Evolutionary conservation across 805 yeast species (phyloP).

Genomic region (Lipomyces spencermartinsiae): DNA sequence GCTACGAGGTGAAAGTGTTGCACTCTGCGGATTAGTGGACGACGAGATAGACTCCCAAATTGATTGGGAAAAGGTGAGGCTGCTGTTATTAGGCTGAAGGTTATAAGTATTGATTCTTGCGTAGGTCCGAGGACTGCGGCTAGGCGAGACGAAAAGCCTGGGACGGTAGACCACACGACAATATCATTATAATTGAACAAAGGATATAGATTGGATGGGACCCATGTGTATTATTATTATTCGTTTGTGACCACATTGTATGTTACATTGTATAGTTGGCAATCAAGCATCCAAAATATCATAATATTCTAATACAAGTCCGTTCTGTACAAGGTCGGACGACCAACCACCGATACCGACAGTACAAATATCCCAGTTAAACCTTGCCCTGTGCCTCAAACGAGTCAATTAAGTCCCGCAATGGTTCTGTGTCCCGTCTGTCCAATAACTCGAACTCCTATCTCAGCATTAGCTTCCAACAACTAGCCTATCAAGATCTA

Average conservation of each 20-base stretch:
- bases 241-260: not conserved
- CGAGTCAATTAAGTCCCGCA: conserved; percentile 74
- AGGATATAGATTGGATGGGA: not conserved
- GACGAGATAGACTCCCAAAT: conserved; percentile 37
- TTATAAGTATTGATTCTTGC: not conserved
- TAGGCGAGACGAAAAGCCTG: conserved; percentile 23
- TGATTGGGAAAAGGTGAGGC: conserved; percentile 41
- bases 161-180: conserved; percentile 10
- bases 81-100: not conserved
- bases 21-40: conserved; percentile 41
- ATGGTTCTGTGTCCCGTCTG: conserved; percentile 76
- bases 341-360: not conserved
- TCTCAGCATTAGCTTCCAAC: not conserved
- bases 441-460: conserved; percentile 81
- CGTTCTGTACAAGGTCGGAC: not conserved
- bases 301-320: not conserved
- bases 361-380: conserved; percentile 2
- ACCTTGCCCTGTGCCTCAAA: conserved; percentile 83
- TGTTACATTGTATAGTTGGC: not conserved
- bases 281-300: not conserved
- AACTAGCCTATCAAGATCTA: not conserved
- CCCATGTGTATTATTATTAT: not conserved
- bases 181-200: not conserved
- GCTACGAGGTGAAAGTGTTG: conserved; percentile 42
- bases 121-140: conserved; percentile 33